Evolutionary conservation across 2,329 filamentous ascomycete species (phyloP).

Genomic region (Juglanconis oblonga): DNA sequence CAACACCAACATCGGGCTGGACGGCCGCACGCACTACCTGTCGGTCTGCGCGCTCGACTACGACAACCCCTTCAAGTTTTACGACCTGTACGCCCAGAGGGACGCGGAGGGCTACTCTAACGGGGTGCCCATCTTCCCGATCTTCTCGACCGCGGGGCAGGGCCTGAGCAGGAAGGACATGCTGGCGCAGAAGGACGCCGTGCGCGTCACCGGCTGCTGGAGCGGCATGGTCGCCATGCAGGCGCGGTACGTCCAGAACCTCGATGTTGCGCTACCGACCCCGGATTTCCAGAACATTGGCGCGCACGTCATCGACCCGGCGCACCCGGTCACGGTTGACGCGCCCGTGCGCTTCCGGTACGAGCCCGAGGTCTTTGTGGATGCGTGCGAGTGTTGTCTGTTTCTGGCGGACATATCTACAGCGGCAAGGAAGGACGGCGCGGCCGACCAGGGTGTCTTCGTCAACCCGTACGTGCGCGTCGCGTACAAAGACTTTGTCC

Average conservation of each 20-base stretch:
- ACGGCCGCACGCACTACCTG: constrained; percentile 57
- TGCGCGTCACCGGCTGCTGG: constrained; percentile 68
- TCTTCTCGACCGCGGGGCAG: constrained; percentile 54
- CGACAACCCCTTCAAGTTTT: constrained; percentile 64
- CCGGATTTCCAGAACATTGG: constrained; percentile 32
- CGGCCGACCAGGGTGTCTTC: constrained; percentile 57
- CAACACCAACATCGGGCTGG: constrained; percentile 50
- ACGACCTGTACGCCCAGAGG: constrained; percentile 71
- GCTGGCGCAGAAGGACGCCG: constrained; percentile 57
- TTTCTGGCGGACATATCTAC: constrained; percentile 46
- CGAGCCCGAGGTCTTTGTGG: constrained; percentile 57
- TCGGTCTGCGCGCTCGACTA: constrained; percentile 72
- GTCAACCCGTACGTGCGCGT: constrained; percentile 75
- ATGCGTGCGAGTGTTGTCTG: constrained; percentile 64
- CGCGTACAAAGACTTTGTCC: constrained; percentile 58
- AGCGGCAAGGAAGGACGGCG: constrained; percentile 34
- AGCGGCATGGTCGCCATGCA: constrained; percentile 71
- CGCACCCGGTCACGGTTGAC: constrained; percentile 26
- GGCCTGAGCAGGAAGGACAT: constrained; percentile 61
- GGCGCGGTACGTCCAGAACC: constrained; percentile 54
- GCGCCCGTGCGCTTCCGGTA: constrained; percentile 54
- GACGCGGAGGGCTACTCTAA: constrained; percentile 63
- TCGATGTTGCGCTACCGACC: constrained; percentile 27
- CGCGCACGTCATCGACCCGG: constrained; percentile 34
- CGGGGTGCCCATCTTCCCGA: constrained; percentile 66